A percentile compares a stretch with the other conserved stretches of the same genome.
Evolutionary conservation across 257 asterid species (phyloP).

Genomic region (Solanum lycopersicoides): DNA sequence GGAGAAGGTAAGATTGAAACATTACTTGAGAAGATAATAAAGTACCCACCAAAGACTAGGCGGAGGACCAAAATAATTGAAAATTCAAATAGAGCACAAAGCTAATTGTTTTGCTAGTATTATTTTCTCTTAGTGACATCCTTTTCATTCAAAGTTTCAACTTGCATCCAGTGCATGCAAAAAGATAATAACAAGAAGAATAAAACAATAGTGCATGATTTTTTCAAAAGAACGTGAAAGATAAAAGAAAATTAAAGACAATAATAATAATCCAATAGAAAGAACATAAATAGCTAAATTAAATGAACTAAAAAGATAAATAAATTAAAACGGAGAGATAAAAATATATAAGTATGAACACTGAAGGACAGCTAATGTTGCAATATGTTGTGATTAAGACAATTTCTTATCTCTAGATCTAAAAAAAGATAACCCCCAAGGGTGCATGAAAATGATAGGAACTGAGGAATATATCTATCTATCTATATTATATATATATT

Average conservation of each 20-base stretch:
- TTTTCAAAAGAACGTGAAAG: neutral
- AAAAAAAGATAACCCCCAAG: neutral
- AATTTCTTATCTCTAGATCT: neutral
- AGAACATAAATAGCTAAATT: neutral
- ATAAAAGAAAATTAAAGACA: neutral
- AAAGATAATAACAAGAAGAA: neutral
- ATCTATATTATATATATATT: neutral
- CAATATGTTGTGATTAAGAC: neutral
- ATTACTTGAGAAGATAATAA: neutral
- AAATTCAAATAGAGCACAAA: neutral
- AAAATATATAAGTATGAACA: neutral
- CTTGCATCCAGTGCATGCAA: neutral
- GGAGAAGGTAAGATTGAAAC: neutral
- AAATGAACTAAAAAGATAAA: neutral
- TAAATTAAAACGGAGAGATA: too few species aligned
- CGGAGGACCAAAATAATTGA: neutral
- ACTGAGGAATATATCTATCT: neutral
- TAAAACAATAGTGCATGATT: neutral
- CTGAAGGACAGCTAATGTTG: neutral
- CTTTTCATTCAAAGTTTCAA: neutral
- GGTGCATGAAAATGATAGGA: neutral
- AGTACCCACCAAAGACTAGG: neutral
- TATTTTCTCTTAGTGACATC: neutral
- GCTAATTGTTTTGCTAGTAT: neutral
- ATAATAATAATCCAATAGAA: neutral